phyloP scores from a whole-genome alignment of 345 rosid genomes.

The Excoecaria cochinchinensis region DNA sequence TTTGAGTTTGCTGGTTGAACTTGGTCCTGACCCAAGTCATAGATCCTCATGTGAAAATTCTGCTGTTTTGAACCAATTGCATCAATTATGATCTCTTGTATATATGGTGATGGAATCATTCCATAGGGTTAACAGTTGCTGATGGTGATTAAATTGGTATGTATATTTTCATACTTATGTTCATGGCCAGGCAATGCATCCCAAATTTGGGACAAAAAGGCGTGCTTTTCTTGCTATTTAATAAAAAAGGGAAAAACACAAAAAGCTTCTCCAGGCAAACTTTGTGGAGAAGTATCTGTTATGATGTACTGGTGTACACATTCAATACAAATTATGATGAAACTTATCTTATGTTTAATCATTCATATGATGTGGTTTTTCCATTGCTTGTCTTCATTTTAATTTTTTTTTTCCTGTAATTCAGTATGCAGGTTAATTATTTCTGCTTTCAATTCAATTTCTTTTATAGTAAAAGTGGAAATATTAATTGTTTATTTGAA shows the following conservation, averaged over 20 bases:
- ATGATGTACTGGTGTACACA: not conserved
- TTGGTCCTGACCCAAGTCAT: not conserved
- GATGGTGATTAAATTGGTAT: not conserved
- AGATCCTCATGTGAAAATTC: not conserved
- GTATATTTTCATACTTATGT: not conserved
- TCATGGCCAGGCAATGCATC: not conserved
- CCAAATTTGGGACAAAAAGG: not conserved
- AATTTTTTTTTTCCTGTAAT: not conserved
- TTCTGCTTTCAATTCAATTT: slow-evolving; percentile 20
- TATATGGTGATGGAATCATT: not conserved
- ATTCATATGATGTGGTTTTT: not conserved
- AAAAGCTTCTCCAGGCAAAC: not conserved
- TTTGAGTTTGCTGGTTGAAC: not conserved
- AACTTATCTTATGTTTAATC: not conserved
- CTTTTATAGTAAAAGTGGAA: slow-evolving; percentile 19
- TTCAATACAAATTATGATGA: not conserved
- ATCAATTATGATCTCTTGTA: not conserved
- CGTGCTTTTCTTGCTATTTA: not conserved
- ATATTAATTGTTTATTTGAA: slow-evolving; percentile 31
- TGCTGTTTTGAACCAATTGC: not conserved
- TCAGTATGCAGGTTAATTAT: not conserved
- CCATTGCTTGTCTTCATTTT: not conserved
- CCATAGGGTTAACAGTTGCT: not conserved
- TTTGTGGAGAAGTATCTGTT: slow-evolving; percentile 5
- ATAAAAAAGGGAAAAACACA: not conserved